Evolutionary conservation across 208 protist species (phyloP), one percentile per base, ranked within the genome.

Genomic region (Trypanosoma scelopori): DNA sequence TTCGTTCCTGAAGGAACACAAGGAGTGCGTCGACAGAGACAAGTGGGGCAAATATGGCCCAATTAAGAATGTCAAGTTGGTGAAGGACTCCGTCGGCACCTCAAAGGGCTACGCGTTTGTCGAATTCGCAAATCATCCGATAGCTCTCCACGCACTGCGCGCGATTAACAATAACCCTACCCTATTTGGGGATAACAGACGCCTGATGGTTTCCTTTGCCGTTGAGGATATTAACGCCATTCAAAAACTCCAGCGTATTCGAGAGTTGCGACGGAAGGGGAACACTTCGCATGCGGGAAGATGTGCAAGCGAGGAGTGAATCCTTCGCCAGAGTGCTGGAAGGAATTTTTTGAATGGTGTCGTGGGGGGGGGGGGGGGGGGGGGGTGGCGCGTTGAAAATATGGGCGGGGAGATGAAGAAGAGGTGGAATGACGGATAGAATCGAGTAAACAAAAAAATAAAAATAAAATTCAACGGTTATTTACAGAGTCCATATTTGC

Each of bases 91-190:
- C n/a, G 85, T 78, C 11, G 90, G 86, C 37, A 74, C 82, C 22
- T 92, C 84, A n/a, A 85, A 81, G 32, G 91, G 94, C 11, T 97
- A 94, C 69, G 94, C 87, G 20, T 98, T 98, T 57, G 76, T 98
- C 13, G 92, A 98, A 78, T 97, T 95, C 76, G 74, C 87, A 25
- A 94, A 97, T 43, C 92, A 98, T 79, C 84, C 86, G 64, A 76
- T 92, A 13, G 92, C 94, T n/a, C 77, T 98, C n/a, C 63, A 81
- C 65, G 69, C 72, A 23, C 68, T 98, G 52, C 82, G 91, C 15
- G 78, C 74, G 55, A 55, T 97, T 12, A 98, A 98, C 74, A 98
- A 98, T 75, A 98, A 98, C 70, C 94, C 94, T 2, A 97, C 80
- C 16, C 22, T 97, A 15, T 95, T 95, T 41, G 86, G 85, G 28